Base-by-base conservation (phyloP, 2,329 filamentous ascomycete species). In the Daldinia eschscholtzii region DNA sequence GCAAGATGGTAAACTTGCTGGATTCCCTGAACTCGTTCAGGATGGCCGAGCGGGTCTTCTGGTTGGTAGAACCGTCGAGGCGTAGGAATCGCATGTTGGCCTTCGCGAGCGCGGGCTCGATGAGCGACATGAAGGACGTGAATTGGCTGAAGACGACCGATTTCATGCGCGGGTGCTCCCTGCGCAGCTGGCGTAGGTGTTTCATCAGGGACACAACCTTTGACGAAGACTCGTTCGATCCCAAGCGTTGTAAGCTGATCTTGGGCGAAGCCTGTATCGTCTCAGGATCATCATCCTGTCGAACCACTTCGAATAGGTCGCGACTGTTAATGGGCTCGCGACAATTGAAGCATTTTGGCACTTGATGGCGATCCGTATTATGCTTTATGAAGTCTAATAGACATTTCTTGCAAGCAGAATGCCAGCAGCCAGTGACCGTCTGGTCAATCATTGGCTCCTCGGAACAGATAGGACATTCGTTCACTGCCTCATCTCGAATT, bases 61-160 rank as follows among this genome's bases (percentile, higher is more conserved):
- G 96, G 0, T 90, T 84, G 89, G 98, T 95, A 18, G 91, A 90
- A 3, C 96, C 96, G 78, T 99, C 96, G 44, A 99, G 91, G 5
- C 96, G 92, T n/a, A 98, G 84, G 76, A 91, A 93, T 0, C 86
- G 85, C 76, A 99, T 92, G 42, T 91, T 90, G 13, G 90, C 89
- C 46, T 89, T 87, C 0, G 83, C 79, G 3, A 99, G 87, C 0
- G 93, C 93, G 0, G 93, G 92, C 72, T 94, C 91, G 70, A 99
- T 97, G 12, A 99, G 88, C 71, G 94, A 91, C 73, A 99, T 88
- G 79, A 98, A 99, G 0, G 94, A 97, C 0, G 96, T 99, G 80
- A 99, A 99, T 80, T 99, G 96, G 64, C 92, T 96, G 81, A 99
- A 99, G 35, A 99, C 91, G 23, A 98, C 94, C 0, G 92, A 93